These are phyloP conservation scores for Pseudogymnoascus sp. DNA, from an alignment of 2,329 filamentous ascomycete genomes.

Conservation along the genomic window DNA sequence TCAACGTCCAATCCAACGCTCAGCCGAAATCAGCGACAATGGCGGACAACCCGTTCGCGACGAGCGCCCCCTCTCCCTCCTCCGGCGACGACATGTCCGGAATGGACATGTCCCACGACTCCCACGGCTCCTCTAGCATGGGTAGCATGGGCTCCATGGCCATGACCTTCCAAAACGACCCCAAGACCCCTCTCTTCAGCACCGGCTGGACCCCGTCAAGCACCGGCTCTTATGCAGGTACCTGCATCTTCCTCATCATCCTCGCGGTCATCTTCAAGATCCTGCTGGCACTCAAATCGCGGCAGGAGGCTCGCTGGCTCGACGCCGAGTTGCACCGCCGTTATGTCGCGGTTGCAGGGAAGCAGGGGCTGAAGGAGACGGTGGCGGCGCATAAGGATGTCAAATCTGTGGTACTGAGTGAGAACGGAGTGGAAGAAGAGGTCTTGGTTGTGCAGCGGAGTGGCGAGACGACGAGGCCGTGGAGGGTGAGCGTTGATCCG, in stretches of 20 bases:
- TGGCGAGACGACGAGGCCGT: slow-evolving; percentile 51
- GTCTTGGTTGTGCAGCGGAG: slow-evolving; percentile 63
- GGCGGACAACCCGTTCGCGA: not conserved
- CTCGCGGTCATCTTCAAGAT: slow-evolving; percentile 63
- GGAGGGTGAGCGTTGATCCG: slow-evolving; percentile 73
- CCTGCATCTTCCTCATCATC: slow-evolving; percentile 82
- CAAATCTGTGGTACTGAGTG: slow-evolving; percentile 59
- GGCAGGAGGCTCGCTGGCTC: slow-evolving; percentile 55
- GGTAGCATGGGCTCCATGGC: slow-evolving; percentile 31
- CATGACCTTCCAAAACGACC: slow-evolving; percentile 58
- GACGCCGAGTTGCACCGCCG: slow-evolving; percentile 64
- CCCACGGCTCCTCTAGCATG: not conserved
- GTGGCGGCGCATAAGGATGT: slow-evolving; percentile 35
- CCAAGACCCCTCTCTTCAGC: slow-evolving; percentile 58
- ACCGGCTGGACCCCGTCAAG: slow-evolving; percentile 63
- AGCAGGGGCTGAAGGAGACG: slow-evolving; percentile 42
- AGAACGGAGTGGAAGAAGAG: slow-evolving; percentile 72
- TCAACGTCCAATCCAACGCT: not conserved
- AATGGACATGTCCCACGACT: slow-evolving; percentile 1
- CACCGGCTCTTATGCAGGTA: slow-evolving; percentile 70
- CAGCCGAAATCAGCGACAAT: not conserved
- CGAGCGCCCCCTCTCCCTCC: not conserved
- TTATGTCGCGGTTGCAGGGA: slow-evolving; percentile 65
- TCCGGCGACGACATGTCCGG: not conserved
- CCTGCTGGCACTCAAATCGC: slow-evolving; percentile 64